Base-by-base conservation (phyloP, 2,329 filamentous ascomycete species). In the Penicillium verrucosum region DNA sequence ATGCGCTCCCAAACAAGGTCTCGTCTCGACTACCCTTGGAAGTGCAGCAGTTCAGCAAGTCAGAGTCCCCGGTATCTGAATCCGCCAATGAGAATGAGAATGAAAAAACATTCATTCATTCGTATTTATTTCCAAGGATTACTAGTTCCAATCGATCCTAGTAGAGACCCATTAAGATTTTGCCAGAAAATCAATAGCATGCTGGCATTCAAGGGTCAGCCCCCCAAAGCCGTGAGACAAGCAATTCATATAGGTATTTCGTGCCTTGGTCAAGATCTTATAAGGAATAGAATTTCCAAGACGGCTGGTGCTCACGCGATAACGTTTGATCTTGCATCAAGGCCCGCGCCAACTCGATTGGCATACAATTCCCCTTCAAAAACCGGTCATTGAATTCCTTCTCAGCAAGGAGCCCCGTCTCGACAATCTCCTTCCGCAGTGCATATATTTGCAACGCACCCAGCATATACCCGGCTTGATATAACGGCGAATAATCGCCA, bases 391-490 rank as follows among this genome's bases (percentile, higher is more conserved):
- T 82, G 49, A 85, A 85, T 44, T 77, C 70, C 67, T 81, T 85
- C 66, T 85, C 82, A 0, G 62, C 62, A 60, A 80, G 70, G 30
- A 60, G 48, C 0, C 73, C 75, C 1, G 50, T 58, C 0, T 70
- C 70, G 3, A 85, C 62, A 1, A 79, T 68, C 67, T 85, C 82
- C 12, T 76, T 70, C 2, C 82, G 71, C 57, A 86, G 64, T 5
- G 74, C 70, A 64, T 79, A 78, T 10, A 86, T 65, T 66, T 86
- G 83, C 63, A 86, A 67, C 0, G 83, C 83, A 0, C 84, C 83
- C 1, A 85, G 70, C 77, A 85, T 81, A 65, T 86, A 86, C 0
- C 80, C 83, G 0, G 80, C 81, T 67, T 86, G 83, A 60, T 86
- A 86, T 7, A 86, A 64, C 1, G 84, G 82, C 1, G 18, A 34